Conservation (phyloP, 345 rosid genomes). For the Limnanthes douglasii region DNA sequence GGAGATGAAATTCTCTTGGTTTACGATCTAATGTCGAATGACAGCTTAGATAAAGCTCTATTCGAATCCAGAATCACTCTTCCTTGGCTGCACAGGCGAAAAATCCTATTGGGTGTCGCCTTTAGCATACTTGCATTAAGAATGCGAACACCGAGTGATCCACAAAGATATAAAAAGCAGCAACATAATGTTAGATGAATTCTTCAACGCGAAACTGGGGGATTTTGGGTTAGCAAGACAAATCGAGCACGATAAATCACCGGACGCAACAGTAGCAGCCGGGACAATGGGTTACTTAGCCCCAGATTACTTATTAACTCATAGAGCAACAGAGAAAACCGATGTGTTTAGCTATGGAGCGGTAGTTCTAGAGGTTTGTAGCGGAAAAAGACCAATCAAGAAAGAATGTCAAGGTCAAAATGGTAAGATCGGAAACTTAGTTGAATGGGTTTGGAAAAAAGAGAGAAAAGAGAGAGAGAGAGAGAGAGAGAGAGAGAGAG, state of each 20-base stretch:
- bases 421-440: conserved; percentile 24
- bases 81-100: conserved; percentile 36
- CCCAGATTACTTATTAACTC: conserved; percentile 38
- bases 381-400: conserved; percentile 42
- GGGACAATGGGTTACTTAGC: conserved; percentile 58
- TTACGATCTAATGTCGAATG: conserved; percentile 92
- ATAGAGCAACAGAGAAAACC: conserved; percentile 36
- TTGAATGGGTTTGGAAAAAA: conserved; percentile 51
- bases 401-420: conserved; percentile 18
- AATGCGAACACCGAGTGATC: conserved; percentile 45
- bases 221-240: conserved; percentile 49
- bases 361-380: conserved; percentile 36
- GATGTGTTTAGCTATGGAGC: conserved; percentile 54
- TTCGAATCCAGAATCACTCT: conserved; percentile 24
- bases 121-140: conserved; percentile 38
- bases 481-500: no score
- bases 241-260: conserved; percentile 40
- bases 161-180: conserved; percentile 44
- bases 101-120: conserved; percentile 35
- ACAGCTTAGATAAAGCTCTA: conserved; percentile 37
- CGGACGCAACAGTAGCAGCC: conserved; percentile 42
- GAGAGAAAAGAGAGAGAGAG: conserved; percentile 56
- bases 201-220: conserved; percentile 38
- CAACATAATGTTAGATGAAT: conserved; percentile 43
- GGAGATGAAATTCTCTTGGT: conserved; percentile 81